Percentiles rank a stretch among this genome's conserved stretches.
Conservation (phyloP, 2,329 filamentous ascomycete species). For the Thyridium curvatum region DNA sequence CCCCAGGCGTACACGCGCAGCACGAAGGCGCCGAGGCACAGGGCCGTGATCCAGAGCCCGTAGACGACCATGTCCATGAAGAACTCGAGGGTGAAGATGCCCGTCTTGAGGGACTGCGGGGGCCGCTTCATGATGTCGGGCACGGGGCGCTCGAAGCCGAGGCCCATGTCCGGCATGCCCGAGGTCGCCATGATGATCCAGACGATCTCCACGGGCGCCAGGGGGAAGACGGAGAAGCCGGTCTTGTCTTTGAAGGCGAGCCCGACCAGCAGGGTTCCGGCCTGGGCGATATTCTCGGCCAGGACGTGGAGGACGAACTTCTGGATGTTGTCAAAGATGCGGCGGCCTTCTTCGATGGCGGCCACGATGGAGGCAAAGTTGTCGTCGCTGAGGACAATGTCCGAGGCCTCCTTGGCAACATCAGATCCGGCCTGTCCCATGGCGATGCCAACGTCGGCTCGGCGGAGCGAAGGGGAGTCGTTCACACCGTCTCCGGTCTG, state of each 20-base stretch:
- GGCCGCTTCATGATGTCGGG: constrained; percentile 57
- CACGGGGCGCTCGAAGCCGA: constrained; percentile 57
- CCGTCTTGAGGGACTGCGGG: constrained; percentile 46
- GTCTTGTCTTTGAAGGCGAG: constrained; percentile 56
- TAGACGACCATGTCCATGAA: constrained; percentile 55
- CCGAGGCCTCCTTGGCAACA: constrained; percentile 57
- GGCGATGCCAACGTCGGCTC: constrained; percentile 61
- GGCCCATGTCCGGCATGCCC: constrained; percentile 60
- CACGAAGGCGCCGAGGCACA: constrained; percentile 4
- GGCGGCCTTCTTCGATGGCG: constrained; percentile 58
- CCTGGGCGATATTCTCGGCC: constrained; percentile 57
- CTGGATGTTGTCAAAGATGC: constrained; percentile 62
- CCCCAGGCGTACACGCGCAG: constrained; percentile 30
- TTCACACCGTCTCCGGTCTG: constrained; percentile 66
- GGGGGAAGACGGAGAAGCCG: constrained; percentile 56
- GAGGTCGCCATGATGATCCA: constrained; percentile 70
- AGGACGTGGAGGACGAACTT: constrained; percentile 59
- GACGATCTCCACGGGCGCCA: constrained; percentile 61
- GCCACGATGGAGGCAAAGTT: constrained; percentile 67
- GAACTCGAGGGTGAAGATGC: constrained; percentile 53
- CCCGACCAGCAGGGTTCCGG: constrained; percentile 55
- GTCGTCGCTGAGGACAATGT: constrained; percentile 63
- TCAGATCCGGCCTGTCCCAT: constrained; percentile 56
- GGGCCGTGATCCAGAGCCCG: constrained; percentile 23
- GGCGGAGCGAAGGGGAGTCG: constrained; percentile 58